Base-by-base conservation (phyloP, 2,329 filamentous ascomycete species). In the Cladophialophora chaetospira region DNA sequence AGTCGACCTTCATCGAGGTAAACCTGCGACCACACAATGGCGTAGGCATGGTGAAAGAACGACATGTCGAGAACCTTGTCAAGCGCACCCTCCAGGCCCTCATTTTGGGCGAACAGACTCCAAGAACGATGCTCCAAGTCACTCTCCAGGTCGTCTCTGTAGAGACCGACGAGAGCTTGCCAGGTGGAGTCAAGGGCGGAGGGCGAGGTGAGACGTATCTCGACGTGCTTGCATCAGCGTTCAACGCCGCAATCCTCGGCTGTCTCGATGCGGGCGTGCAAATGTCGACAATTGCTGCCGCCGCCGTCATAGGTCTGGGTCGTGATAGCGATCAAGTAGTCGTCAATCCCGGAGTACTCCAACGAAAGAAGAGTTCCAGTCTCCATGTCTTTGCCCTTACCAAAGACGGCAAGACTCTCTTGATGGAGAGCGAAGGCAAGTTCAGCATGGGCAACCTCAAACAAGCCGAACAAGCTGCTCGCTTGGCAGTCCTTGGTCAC, bases 1-100 rank as follows among this genome's bases (percentile, higher is more conserved):
- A 96, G 73, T 91, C 97, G 76, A 91, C 93, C 25, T 84, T 88
- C 47, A 80, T 99, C 63, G 94, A 97, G 73, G 89, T 99, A 56
- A 86, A 93, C 70, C 84, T 99, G 63, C 85, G 94, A 71, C 93
- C 93, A 46, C 87, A 88, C 31, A 86, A 88, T 62, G 92, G 92
- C 13, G 86, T 94, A 43, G 91, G 89, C 77, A 88, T 91, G 86
- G 88, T 88, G 15, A 82, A 87, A 61, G 88, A 92, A 73, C 83
- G 91, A 66, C 90, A 96, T 73, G 83, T 96, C 21, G 92, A 97
- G 75, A 84, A 69, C 3, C 70, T 77, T 33, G 46, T 78, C 40
- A 71, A 68, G 28, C 67, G 64, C 40, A 65, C 75, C 43, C 61
- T 78, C 35, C 65, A 67, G 23, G 67, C 70, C 44, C 58, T 77